Conservation (phyloP, 2,329 filamentous ascomycete genomes). For the Pyrenophora graminea region DNA sequence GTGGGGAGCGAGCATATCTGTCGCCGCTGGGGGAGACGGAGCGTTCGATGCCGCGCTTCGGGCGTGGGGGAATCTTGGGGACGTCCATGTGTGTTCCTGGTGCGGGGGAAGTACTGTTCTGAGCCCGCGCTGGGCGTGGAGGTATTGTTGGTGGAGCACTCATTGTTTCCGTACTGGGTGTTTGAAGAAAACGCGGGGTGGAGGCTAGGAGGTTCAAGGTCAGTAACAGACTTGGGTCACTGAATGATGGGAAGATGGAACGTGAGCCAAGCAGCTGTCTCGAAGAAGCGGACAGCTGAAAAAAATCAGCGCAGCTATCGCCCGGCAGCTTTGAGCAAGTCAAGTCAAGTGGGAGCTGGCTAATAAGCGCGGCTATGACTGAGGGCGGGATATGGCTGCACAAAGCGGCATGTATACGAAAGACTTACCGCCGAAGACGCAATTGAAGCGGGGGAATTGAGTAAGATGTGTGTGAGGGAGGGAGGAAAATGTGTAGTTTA, state of each 20-base stretch:
- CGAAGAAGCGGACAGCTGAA: too few species aligned
- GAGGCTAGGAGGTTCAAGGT: too few species aligned
- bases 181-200: slow-evolving; percentile 19
- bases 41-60: slow-evolving; percentile 69
- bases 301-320: too few species aligned
- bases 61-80: slow-evolving; percentile 80
- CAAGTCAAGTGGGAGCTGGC: slow-evolving; percentile 14
- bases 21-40: slow-evolving; percentile 77
- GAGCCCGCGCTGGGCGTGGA: slow-evolving; percentile 63
- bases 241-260: too few species aligned
- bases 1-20: slow-evolving; percentile 81
- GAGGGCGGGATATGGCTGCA: slow-evolving; percentile 23
- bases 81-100: slow-evolving; percentile 55
- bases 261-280: too few species aligned
- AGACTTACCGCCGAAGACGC: slow-evolving; percentile 20
- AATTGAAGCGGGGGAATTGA: slow-evolving; percentile 12
- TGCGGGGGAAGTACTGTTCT: slow-evolving; percentile 49
- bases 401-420: slow-evolving; percentile 16
- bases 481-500: slow-evolving; percentile 1
- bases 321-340: too few species aligned
- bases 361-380: slow-evolving; percentile 22
- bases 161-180: slow-evolving; percentile 44
- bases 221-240: slow-evolving; percentile 6
- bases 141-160: slow-evolving; percentile 61
- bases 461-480: slow-evolving; percentile 1